These are phyloP conservation scores for Blastocladiella emersonii DNA, from an alignment of 371 early-diverging fungal species.

Conservation along the genomic window DNA sequence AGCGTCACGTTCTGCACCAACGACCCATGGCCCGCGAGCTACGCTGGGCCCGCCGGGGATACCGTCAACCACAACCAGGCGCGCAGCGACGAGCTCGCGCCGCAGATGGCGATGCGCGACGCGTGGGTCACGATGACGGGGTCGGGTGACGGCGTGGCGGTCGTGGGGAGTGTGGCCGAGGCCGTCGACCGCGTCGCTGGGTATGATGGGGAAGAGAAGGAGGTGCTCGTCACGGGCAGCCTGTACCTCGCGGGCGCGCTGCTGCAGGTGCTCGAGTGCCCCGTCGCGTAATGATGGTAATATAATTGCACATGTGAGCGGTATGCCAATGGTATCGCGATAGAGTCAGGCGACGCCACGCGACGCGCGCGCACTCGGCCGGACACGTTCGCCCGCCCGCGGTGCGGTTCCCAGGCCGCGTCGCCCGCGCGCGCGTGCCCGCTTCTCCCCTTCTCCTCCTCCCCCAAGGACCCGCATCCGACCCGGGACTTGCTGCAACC, in stretches of 20 bases:
- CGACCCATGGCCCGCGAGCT: constrained; percentile 25
- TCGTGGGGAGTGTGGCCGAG: constrained; percentile 14
- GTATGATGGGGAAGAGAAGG: constrained; percentile 16
- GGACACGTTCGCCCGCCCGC: too few relatives aligned
- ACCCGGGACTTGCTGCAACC: too few relatives aligned
- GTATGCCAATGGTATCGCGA: too few relatives aligned
- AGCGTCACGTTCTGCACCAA: neutral
- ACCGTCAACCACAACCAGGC: constrained; percentile 46
- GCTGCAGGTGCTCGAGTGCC: constrained; percentile 50
- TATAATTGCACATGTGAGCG: too few relatives aligned
- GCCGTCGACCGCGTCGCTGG: constrained; percentile 7
- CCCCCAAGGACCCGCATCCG: too few relatives aligned
- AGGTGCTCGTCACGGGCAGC: constrained; percentile 85
- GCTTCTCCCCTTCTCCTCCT: too few relatives aligned
- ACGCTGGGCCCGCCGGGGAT: constrained; percentile 36
- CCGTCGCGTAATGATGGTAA: too few relatives aligned
- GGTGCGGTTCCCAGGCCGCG: too few relatives aligned
- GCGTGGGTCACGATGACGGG: constrained; percentile 32
- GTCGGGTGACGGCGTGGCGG: constrained; percentile 18
- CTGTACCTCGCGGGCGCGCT: constrained; percentile 81
- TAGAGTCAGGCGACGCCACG: too few relatives aligned
- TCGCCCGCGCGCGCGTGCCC: too few relatives aligned
- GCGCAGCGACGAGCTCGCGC: constrained; percentile 34
- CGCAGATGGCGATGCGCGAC: constrained; percentile 34
- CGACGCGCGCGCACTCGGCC: too few relatives aligned